These are phyloP conservation scores for Rhexocercosporidium sp. DNA, from an alignment of 2,329 filamentous ascomycete species.

Conservation along the genomic window DNA sequence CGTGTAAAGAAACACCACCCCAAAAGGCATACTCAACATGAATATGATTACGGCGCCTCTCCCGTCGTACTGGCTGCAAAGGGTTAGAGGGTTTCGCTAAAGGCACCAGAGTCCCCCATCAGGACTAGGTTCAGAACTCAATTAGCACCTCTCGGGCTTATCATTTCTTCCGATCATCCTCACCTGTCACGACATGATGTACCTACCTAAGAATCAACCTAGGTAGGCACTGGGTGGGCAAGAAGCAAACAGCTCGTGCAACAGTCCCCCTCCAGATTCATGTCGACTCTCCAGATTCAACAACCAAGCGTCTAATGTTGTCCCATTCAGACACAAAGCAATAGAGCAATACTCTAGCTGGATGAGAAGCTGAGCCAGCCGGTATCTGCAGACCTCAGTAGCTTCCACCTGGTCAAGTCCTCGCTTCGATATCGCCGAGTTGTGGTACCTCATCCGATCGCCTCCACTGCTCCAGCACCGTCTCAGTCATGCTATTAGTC, in stretches of 20 bases:
- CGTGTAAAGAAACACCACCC: background rate
- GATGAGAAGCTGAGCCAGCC: background rate
- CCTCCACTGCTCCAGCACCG: background rate
- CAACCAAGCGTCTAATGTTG: background rate
- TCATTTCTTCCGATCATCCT: background rate
- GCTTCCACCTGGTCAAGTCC: background rate
- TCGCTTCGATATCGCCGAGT: conserved; percentile 9
- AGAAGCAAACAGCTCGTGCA: background rate
- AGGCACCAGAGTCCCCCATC: background rate
- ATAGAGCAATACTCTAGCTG: too few relatives aligned
- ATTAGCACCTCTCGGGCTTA: conserved; percentile 7
- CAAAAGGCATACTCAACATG: too few relatives aligned
- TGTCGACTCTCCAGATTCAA: background rate
- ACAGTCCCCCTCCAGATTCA: background rate
- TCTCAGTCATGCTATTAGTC: background rate
- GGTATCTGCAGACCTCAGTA: too few relatives aligned
- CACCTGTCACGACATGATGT: conserved; percentile 4
- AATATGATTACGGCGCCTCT: background rate
- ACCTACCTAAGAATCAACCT: background rate
- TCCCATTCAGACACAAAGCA: background rate
- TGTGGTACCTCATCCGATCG: conserved; percentile 11
- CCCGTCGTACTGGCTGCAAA: background rate
- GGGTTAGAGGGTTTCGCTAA: background rate
- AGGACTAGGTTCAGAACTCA: background rate
- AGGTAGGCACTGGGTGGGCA: too few relatives aligned